Evolutionary conservation across 2,329 filamentous ascomycete genomes (phyloP).

Genomic region (Dactylellina haptotyla): DNA sequence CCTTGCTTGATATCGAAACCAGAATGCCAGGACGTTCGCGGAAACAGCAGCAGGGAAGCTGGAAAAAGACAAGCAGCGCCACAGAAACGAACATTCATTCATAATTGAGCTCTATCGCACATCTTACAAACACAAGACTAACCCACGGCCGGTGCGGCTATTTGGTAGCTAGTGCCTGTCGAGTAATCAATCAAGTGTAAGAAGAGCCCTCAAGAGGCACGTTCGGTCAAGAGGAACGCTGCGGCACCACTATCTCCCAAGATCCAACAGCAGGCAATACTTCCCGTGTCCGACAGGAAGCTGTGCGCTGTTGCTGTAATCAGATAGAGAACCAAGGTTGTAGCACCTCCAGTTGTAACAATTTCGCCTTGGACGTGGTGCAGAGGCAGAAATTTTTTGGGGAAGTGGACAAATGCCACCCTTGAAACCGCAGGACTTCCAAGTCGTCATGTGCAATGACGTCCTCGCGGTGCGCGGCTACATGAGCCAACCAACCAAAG

Average conservation of each 20-base stretch:
- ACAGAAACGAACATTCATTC: neutral
- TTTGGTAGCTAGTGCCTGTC: conserved; percentile 4
- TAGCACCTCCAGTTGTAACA: too few relatives aligned
- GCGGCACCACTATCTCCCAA: conserved; percentile 1
- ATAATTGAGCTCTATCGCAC: neutral
- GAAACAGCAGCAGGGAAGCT: neutral
- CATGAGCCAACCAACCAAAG: conserved; percentile 28
- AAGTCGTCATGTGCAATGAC: conserved; percentile 48
- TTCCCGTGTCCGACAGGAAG: conserved; percentile 20
- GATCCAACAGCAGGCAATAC: neutral
- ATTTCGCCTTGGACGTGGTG: too few relatives aligned
- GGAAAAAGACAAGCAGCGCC: neutral
- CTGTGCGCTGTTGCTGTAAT: conserved; percentile 9
- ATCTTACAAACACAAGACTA: neutral
- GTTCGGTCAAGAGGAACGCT: conserved; percentile 10
- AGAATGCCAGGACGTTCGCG: conserved; percentile 9
- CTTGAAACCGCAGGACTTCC: neutral
- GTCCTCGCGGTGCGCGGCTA: conserved; percentile 34
- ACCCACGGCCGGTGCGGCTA: neutral
- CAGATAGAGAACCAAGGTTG: conserved; percentile 4
- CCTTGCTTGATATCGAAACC: neutral
- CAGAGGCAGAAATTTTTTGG: neutral
- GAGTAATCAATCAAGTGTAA: conserved; percentile 34
- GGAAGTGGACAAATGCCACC: neutral
- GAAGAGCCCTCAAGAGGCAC: neutral